Conservation (phyloP, 2,329 filamentous ascomycete genomes). For the Chaetomiaceae sp. region DNA sequence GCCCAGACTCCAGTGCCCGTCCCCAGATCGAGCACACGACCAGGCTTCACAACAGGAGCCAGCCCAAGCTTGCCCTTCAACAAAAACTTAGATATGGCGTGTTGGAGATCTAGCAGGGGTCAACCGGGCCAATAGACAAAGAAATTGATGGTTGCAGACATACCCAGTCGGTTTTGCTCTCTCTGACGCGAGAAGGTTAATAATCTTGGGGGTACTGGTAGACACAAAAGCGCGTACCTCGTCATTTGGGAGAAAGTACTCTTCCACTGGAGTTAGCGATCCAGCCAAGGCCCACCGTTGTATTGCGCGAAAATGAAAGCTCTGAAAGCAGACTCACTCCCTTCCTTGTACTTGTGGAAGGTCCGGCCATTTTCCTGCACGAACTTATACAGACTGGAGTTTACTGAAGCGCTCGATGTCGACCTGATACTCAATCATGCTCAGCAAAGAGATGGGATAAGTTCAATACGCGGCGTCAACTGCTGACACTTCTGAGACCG, state of each 20-base stretch:
- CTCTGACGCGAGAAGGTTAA: background rate
- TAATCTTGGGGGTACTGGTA: too few relatives aligned
- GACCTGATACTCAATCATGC: background rate
- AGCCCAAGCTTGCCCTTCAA: constrained; percentile 15
- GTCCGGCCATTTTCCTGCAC: constrained; percentile 19
- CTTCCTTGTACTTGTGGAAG: constrained; percentile 21
- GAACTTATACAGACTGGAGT: constrained; percentile 17
- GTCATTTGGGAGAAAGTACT: constrained; percentile 21
- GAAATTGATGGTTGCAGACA: background rate
- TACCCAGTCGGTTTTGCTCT: constrained; percentile 20
- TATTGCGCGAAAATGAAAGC: too few relatives aligned
- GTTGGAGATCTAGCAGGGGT: constrained; percentile 16
- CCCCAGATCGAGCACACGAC: constrained; percentile 17
- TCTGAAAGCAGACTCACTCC: constrained; percentile 9
- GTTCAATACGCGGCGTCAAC: too few relatives aligned
- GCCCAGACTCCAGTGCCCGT: constrained; percentile 23
- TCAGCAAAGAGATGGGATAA: too few relatives aligned
- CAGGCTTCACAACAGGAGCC: constrained; percentile 11
- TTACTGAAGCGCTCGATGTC: constrained; percentile 9
- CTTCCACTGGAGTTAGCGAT: background rate
- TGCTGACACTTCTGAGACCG: background rate
- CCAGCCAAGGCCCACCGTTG: too few relatives aligned
- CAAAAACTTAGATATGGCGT: constrained; percentile 17
- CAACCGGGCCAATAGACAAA: background rate
- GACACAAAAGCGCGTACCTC: too few relatives aligned